A percentile compares a stretch with the other conserved stretches of the same genome.
These are phyloP conservation scores for Scheffersomyces segobiensis DNA, from an alignment of 1,139 yeast genomes.

Conservation along the genomic window DNA sequence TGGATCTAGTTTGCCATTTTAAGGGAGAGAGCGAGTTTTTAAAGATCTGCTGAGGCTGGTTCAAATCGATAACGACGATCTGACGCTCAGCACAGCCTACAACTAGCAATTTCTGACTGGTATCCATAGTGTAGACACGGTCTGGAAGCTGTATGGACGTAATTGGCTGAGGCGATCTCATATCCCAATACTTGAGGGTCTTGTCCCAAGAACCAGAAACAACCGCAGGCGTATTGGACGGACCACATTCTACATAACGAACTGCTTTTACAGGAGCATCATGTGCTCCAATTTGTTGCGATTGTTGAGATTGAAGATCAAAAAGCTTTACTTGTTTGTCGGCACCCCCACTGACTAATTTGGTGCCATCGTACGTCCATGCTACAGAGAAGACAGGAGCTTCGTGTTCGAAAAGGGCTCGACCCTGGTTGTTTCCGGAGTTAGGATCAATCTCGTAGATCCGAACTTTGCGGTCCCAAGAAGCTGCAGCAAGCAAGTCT, in stretches of 20 bases:
- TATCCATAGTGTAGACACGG: constrained; percentile 87
- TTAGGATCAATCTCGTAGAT: constrained; percentile 80
- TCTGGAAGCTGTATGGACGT: constrained; percentile 85
- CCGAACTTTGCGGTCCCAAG: constrained; percentile 96
- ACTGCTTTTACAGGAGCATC: constrained; percentile 78
- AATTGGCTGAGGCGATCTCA: constrained; percentile 82
- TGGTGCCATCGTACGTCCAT: constrained; percentile 86
- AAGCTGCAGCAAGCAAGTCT: constrained; percentile 75
- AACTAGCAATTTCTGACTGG: constrained; percentile 76
- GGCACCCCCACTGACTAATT: constrained; percentile 88
- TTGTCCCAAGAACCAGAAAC: constrained; percentile 98
- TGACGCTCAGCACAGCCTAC: constrained; percentile 94
- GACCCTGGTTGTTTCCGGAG: constrained; percentile 73
- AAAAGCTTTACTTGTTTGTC: constrained; percentile 86
- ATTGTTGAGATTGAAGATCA: constrained; percentile 80
- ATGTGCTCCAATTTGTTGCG: constrained; percentile 84
- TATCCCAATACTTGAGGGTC: constrained; percentile 91
- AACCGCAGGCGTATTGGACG: constrained; percentile 75
- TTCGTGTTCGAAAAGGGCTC: constrained; percentile 87
- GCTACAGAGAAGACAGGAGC: constrained; percentile 83
- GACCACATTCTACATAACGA: constrained; percentile 80
- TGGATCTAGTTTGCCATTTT: constrained; percentile 84
- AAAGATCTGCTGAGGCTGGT: constrained; percentile 82
- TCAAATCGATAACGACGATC: constrained; percentile 71
- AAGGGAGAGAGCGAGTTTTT: constrained; percentile 77